Percentiles rank a stretch among this genome's conserved stretches.
phyloP scores from a whole-genome alignment of 1,284 basidiomycete genomes.

The Malassezia slooffiae region DNA sequence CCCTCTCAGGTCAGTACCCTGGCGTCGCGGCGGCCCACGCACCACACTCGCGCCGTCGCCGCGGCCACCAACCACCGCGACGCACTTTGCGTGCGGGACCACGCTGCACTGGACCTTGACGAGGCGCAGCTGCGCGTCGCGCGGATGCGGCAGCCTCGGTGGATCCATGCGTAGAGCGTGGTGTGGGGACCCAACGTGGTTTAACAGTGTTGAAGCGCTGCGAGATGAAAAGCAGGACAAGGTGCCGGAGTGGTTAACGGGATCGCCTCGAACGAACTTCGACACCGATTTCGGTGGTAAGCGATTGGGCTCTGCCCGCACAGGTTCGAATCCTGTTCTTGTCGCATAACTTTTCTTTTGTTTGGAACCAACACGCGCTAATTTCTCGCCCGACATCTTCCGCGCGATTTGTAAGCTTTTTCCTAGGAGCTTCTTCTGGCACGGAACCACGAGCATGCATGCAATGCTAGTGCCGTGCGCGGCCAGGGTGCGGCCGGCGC shows the following conservation, averaged over 20 bases:
- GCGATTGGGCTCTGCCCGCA: conserved; percentile 19
- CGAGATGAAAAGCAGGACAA: conserved; percentile 11
- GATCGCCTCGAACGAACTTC: conserved; percentile 16
- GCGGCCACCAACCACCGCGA: conserved; percentile 17
- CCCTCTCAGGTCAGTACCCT: conserved; percentile 5
- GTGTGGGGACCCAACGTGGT: not conserved
- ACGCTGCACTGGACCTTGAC: conserved; percentile 18
- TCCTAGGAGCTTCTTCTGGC: too few relatives aligned
- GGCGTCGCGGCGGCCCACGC: too few relatives aligned
- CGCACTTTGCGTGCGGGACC: conserved; percentile 10
- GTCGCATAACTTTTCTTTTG: conserved; percentile 10
- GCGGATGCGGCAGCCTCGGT: not conserved
- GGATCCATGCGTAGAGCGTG: not conserved
- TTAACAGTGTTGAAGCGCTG: not conserved
- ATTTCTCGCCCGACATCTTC: not conserved
- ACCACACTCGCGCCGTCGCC: conserved; percentile 7
- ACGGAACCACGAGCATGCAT: conserved; percentile 1
- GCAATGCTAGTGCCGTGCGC: conserved; percentile 5
- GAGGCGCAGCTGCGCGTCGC: conserved; percentile 13
- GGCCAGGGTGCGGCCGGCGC: not conserved
- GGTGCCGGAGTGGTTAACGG: conserved; percentile 20
- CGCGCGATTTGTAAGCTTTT: not conserved
- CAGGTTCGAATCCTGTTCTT: conserved; percentile 21
- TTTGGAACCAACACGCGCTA: not conserved
- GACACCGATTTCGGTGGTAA: conserved; percentile 13